Evolutionary conservation across 257 asterid genomes (phyloP), one percentile per base, ranked within the genome.

Genomic region (Anisodus tanguticus): DNA sequence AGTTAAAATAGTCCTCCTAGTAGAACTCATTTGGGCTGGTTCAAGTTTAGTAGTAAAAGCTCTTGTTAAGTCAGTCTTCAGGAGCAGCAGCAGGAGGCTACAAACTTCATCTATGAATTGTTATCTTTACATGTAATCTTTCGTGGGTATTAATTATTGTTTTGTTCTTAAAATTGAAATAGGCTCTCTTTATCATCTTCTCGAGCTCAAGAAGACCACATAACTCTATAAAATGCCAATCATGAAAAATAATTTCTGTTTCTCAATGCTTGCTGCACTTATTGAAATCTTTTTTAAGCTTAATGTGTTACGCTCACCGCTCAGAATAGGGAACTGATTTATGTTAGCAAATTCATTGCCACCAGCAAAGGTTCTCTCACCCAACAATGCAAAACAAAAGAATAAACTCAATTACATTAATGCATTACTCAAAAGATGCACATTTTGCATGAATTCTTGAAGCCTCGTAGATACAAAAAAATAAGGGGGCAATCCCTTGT

Each of bases 1-100:
- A 91, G 88, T 92, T 64, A 97, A 95, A 82, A 87, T 95, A 74
- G 92, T 90, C 26, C 69, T 88, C 94, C 84, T 84, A 82, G 72
- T 51, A 83, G 59, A 70, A 17, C 2, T 17, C 35, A 35, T 45
- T 22, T 0, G 26, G 26, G 26, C 26, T 22, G 26, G 26, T 22
- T 22, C 17, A 37, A 63, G 3, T 19, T 26, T 45, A 45, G 84
- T 43, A 49, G 4, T 80, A 45, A 58, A 59, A 81, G 57, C 77
- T 45, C 3, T 51, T 22, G 63, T 74, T 76, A 22, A 47, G 81
- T 19, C 57, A 1, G 41, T 49, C 43, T 47, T 37, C 10, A 11
- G 13, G 35, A 60, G 59, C 17, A 54, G 58, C 59, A 54, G 59
- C 59, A 54, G 59, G 16, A 54, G 13, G 59, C 17, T 54, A 16